Evolutionary conservation across 352 stramenopile genomes (phyloP).

Genomic region (Phytophthora foliorum): DNA sequence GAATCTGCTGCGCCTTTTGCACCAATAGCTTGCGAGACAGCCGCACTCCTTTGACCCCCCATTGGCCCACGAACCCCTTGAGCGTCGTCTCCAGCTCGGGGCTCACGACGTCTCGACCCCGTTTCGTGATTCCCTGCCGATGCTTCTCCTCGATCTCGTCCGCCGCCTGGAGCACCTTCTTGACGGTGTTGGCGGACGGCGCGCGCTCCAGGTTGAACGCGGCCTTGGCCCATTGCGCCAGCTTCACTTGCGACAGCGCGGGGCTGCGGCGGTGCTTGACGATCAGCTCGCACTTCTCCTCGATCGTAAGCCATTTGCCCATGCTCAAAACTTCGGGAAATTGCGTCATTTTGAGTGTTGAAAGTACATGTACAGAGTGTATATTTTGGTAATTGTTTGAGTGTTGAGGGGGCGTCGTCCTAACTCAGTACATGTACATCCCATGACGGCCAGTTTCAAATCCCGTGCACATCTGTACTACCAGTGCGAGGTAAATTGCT

Average conservation of each 20-base stretch:
- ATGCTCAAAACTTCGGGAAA: slow-evolving; percentile 9
- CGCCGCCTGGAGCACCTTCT: slow-evolving; percentile 27
- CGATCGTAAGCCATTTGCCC: slow-evolving; percentile 37
- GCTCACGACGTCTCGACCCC: slow-evolving; percentile 28
- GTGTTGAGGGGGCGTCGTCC: no score
- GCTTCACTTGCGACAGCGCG: slow-evolving; percentile 30
- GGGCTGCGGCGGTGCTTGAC: slow-evolving; percentile 30
- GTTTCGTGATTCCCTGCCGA: slow-evolving; percentile 30
- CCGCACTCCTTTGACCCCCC: background rate
- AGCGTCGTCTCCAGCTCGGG: slow-evolving; percentile 33
- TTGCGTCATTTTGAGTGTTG: background rate
- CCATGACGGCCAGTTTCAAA: no score
- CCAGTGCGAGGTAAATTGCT: no score
- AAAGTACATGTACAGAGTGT: no score
- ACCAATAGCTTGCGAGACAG: no score
- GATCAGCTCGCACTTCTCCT: slow-evolving; percentile 38
- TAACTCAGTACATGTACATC: no score
- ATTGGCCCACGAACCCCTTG: slow-evolving; percentile 19
- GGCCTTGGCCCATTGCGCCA: slow-evolving; percentile 25
- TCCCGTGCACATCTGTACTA: no score
- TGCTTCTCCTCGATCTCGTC: slow-evolving; percentile 33
- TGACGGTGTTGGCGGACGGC: slow-evolving; percentile 32
- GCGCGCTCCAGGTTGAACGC: slow-evolving; percentile 30
- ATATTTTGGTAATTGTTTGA: no score
- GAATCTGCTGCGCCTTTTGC: no score